These are phyloP conservation scores for Suillus weaverae DNA, from an alignment of 768 basidiomycete species.

Conservation along the genomic window DNA sequence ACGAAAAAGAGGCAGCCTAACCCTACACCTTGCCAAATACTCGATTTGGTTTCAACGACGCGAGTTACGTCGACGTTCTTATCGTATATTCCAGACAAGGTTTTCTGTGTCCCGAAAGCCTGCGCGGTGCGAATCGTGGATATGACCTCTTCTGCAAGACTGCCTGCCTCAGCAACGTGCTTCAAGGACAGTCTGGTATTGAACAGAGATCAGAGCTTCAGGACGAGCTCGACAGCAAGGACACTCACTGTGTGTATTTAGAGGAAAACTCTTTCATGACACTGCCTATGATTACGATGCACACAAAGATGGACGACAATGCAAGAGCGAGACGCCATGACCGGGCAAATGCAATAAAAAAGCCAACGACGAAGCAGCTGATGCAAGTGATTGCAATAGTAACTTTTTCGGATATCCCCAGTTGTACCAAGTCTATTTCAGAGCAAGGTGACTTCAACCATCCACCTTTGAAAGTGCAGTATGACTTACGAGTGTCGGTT, in stretches of 20 bases:
- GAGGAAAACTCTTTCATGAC: slow-evolving; percentile 38
- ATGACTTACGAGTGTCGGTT: slow-evolving; percentile 15
- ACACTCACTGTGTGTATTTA: slow-evolving; percentile 27
- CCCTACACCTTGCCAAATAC: slow-evolving; percentile 37
- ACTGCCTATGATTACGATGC: slow-evolving; percentile 46
- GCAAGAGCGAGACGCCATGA: slow-evolving; percentile 52
- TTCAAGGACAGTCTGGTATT: slow-evolving; percentile 37
- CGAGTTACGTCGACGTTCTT: slow-evolving; percentile 37
- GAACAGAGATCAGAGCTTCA: not conserved
- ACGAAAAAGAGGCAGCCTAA: slow-evolving; percentile 49
- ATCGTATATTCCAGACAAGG: slow-evolving; percentile 46
- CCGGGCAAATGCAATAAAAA: slow-evolving; percentile 39
- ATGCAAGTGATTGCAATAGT: slow-evolving; percentile 38
- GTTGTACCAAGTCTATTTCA: slow-evolving; percentile 43
- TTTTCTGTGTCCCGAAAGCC: slow-evolving; percentile 52
- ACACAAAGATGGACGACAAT: slow-evolving; percentile 48
- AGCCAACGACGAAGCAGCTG: slow-evolving; percentile 49
- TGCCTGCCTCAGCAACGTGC: slow-evolving; percentile 45
- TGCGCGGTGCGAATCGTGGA: slow-evolving; percentile 55
- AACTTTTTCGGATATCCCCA: slow-evolving; percentile 55
- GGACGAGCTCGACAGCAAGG: not conserved
- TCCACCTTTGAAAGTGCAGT: not conserved
- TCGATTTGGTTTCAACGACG: slow-evolving; percentile 33
- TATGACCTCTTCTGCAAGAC: slow-evolving; percentile 61
- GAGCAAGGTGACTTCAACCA: not conserved